A percentile compares a stretch with the other conserved stretches of the same genome.
phyloP scores from a whole-genome alignment of 1,284 basidiomycete genomes.

The Naganishia sp. region DNA sequence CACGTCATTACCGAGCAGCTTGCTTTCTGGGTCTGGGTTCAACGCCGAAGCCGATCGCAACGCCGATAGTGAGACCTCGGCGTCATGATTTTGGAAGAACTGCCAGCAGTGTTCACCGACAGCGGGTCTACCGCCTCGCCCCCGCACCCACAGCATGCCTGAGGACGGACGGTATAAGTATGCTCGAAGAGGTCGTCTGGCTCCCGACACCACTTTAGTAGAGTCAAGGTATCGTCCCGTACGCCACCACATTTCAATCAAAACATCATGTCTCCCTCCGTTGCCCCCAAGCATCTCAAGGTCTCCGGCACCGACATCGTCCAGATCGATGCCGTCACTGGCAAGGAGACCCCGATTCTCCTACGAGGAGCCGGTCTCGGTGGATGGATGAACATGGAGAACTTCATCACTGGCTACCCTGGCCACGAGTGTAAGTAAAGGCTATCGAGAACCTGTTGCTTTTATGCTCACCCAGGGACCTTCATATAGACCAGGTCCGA shows the following conservation, averaged over 20 bases:
- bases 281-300: constrained; percentile 29
- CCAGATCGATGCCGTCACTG: constrained; percentile 27
- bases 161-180: constrained; percentile 21
- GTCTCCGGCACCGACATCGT: constrained; percentile 38
- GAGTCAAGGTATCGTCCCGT: constrained; percentile 15
- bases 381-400: constrained; percentile 54
- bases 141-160: not conserved
- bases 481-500: constrained; percentile 60
- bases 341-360: constrained; percentile 26
- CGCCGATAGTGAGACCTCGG: too few species aligned
- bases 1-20: too few species aligned
- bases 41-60: too few species aligned
- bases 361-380: constrained; percentile 45
- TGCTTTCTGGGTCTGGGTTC: too few species aligned
- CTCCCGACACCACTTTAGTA: not conserved
- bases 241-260: not conserved
- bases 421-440: constrained; percentile 37
- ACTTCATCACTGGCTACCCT: constrained; percentile 49
- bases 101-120: too few species aligned
- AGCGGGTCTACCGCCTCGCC: too few species aligned
- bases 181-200: not conserved
- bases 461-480: not conserved
- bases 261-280: constrained; percentile 18
- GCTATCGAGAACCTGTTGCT: not conserved
- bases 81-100: too few species aligned